Conservation (phyloP, 176 grass and related monocot species). For the Alopecurus myosuroides region DNA sequence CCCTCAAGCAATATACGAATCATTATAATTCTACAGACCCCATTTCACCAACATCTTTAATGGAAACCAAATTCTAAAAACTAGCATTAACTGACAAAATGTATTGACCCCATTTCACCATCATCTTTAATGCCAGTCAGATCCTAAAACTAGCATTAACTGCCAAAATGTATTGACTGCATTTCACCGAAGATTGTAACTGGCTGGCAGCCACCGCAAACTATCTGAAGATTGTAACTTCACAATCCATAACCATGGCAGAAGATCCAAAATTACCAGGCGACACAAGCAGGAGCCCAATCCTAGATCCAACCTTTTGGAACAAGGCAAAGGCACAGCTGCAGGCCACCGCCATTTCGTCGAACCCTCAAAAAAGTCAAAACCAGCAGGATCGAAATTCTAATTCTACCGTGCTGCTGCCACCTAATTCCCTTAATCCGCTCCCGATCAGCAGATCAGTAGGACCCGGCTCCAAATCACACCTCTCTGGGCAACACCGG, state of each 20-base stretch:
- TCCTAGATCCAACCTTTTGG: background rate
- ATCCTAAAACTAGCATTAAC: background rate
- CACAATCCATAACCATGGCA: no score
- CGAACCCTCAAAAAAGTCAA: background rate
- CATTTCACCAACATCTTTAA: background rate
- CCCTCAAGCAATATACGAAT: no score
- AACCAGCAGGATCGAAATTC: background rate
- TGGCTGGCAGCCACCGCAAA: no score
- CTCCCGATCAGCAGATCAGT: background rate
- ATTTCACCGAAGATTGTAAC: background rate
- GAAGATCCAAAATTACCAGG: background rate
- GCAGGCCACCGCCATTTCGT: background rate
- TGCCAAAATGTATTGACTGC: background rate
- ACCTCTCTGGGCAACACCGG: background rate
- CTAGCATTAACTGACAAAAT: background rate
- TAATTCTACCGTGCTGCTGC: background rate
- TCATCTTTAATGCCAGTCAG: background rate
- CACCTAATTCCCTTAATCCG: background rate
- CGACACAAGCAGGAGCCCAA: background rate
- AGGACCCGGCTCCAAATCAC: background rate
- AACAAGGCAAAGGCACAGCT: background rate
- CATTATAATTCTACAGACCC: no score
- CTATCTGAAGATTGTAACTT: no score
- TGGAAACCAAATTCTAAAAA: background rate
- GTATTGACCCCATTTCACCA: background rate